Conservation (phyloP, 2,329 filamentous ascomycete genomes). For the Phyllosticta ampelicida region DNA sequence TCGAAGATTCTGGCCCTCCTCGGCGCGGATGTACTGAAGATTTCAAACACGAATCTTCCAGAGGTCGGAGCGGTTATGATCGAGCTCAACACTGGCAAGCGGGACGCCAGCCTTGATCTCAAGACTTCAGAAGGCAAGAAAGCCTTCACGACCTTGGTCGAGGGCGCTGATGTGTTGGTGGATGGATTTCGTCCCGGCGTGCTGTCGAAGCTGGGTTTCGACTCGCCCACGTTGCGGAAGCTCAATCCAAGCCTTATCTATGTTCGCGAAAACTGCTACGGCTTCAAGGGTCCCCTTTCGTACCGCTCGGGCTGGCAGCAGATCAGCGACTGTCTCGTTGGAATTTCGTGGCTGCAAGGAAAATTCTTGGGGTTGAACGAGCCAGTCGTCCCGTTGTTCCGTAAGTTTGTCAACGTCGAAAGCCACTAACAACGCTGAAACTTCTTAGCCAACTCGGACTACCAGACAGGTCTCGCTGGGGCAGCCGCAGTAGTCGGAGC, state of each 20-base stretch:
- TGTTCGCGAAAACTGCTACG: conserved; percentile 44
- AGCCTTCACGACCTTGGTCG: conserved; percentile 32
- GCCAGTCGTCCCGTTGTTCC: conserved; percentile 7
- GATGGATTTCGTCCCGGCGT: conserved; percentile 40
- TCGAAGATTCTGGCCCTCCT: conserved; percentile 34
- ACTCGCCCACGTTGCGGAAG: conserved; percentile 31
- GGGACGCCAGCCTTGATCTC: conserved; percentile 37
- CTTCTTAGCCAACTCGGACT: conserved; percentile 1
- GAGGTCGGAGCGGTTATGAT: conserved; percentile 33
- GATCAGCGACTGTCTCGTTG: conserved; percentile 25
- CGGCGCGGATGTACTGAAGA: conserved; percentile 38
- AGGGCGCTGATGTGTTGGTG: conserved; percentile 41
- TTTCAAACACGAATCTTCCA: conserved; percentile 30
- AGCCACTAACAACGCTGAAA: neutral
- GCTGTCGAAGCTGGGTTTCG: conserved; percentile 39
- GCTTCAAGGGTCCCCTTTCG: conserved; percentile 39
- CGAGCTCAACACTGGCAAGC: conserved; percentile 43
- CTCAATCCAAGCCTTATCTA: conserved; percentile 29
- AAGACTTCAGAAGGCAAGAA: conserved; percentile 27
- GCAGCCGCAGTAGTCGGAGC: conserved; percentile 33
- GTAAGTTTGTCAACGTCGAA: neutral
- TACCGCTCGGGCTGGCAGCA: conserved; percentile 44
- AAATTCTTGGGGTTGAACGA: conserved; percentile 6
- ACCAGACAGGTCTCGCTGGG: conserved; percentile 34
- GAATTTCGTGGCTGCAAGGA: conserved; percentile 6